Percentiles rank a stretch among this genome's conserved stretches.
phyloP scores from a whole-genome alignment of 2,329 filamentous ascomycete genomes.

The Neurospora sp. region DNA sequence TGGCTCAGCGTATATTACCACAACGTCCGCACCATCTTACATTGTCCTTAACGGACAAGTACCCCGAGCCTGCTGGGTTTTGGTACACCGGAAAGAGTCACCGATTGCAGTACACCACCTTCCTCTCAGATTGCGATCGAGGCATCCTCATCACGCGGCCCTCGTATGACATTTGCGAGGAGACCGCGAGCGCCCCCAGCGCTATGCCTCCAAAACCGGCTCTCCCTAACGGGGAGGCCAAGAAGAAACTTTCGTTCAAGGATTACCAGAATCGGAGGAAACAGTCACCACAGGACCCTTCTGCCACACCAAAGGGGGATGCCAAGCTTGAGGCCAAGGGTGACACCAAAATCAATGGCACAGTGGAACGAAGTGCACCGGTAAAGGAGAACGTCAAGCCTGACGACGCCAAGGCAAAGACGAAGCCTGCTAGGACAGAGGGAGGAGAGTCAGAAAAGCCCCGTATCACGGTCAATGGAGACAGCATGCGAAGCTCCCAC shows the following conservation, averaged over 20 bases:
- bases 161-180: conserved; percentile 48
- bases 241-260: conserved; percentile 48
- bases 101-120: conserved; percentile 47
- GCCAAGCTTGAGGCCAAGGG: conserved; percentile 12
- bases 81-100: conserved; percentile 31
- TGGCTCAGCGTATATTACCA: conserved; percentile 43
- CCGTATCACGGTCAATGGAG: conserved; percentile 21
- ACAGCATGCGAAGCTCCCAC: conserved; percentile 21
- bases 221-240: conserved; percentile 31
- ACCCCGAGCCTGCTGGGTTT: conserved; percentile 31
- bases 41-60: conserved; percentile 37
- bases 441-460: conserved; percentile 24
- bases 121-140: conserved; percentile 47
- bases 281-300: conserved; percentile 17
- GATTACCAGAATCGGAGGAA: conserved; percentile 46
- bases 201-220: conserved; percentile 24
- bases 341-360: conserved; percentile 5
- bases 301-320: conserved; percentile 11
- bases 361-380: conserved; percentile 1
- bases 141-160: conserved; percentile 47
- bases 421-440: conserved; percentile 13
- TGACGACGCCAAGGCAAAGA: conserved; percentile 12
- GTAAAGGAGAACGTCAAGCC: conserved; percentile 12
- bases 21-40: conserved; percentile 44
- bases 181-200: conserved; percentile 28